Conservation (phyloP, 805 yeast genomes). For the Pichia rugopelliculosa region DNA sequence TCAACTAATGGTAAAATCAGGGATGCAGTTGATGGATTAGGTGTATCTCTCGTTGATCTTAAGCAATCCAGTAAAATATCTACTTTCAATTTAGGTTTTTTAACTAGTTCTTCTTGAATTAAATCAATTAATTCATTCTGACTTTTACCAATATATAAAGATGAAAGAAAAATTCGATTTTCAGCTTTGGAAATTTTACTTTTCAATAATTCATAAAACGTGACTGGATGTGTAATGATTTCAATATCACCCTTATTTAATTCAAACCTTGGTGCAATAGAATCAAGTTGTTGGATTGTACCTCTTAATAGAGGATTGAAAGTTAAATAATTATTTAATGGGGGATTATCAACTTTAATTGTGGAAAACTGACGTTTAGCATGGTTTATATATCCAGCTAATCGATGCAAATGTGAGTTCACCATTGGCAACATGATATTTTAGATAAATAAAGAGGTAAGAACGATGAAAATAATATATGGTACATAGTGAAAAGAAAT, state of each 20-base stretch:
- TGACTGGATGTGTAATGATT: slow-evolving; percentile 56
- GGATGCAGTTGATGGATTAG: slow-evolving; percentile 68
- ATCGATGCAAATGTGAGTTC: slow-evolving; percentile 7
- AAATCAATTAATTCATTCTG: slow-evolving; percentile 70
- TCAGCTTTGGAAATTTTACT: slow-evolving; percentile 56
- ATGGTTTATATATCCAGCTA: slow-evolving; percentile 15
- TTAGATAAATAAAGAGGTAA: background rate
- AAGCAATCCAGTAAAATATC: slow-evolving; percentile 78
- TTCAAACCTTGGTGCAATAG: slow-evolving; percentile 61
- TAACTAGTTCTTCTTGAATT: slow-evolving; percentile 49
- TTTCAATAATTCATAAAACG: slow-evolving; percentile 64
- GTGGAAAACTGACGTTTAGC: slow-evolving; percentile 19
- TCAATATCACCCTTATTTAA: slow-evolving; percentile 49
- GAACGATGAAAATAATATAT: no score
- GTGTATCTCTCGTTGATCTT: slow-evolving; percentile 90
- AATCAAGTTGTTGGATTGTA: slow-evolving; percentile 43
- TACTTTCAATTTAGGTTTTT: slow-evolving; percentile 57
- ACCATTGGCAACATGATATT: background rate
- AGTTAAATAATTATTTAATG: slow-evolving; percentile 18
- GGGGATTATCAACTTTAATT: slow-evolving; percentile 21
- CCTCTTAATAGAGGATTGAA: slow-evolving; percentile 25
- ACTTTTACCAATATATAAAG: slow-evolving; percentile 77
- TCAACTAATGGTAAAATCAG: slow-evolving; percentile 59
- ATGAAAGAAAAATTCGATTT: slow-evolving; percentile 66
- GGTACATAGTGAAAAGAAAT: no score